Evolutionary conservation across 352 stramenopile genomes (phyloP), one percentile per base, ranked within the genome.

Genomic region (Phytophthora aleatoria): DNA sequence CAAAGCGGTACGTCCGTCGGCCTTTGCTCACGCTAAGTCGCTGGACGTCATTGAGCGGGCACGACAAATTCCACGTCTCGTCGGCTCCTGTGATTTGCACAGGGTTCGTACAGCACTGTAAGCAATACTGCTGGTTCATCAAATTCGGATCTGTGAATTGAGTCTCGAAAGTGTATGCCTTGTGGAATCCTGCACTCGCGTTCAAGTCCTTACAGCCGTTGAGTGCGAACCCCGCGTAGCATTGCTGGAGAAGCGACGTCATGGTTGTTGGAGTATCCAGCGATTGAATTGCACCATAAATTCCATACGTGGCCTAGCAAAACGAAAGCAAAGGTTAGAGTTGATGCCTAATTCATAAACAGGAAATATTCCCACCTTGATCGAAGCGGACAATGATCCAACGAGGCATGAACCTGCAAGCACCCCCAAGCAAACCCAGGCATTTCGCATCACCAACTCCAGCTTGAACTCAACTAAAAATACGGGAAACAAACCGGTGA

Each of bases 51-150:
- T 89, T 91, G 6, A 93, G 56, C 2, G 84, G 82, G 50, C 84
- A 93, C 20, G 76, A 77, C 26, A 93, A 64, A 69, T 93, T 88
- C 84, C 84, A 93, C 7, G 83, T 89, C 57, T 93, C 84, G 39
- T 93, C 84, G 8, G 77, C 82, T 35, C 81, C 76, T 16, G 55
- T 63, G 11, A 61, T 38, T 2, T 80, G 76, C n/a, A 87, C 80
- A n/a, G 84, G 84, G 16, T 84, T 86, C 0, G 82, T 83, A 50
- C 84, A 93, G 63, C 84, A 93, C 57, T 93, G 83, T 9, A 93
- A 52, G 35, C 84, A 93, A 33, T 85, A 93, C 10, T 73, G 74
- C 39, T 75, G 78, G 7, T 33, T 73, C 30, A 55, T 53, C 56
- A 81, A 64, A 41, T 27, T 54, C 4, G 67, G 50, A 48, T 87